These are phyloP conservation scores for Geotrichum siamense DNA, from an alignment of 1,139 yeast genomes.

Conservation along the genomic window DNA sequence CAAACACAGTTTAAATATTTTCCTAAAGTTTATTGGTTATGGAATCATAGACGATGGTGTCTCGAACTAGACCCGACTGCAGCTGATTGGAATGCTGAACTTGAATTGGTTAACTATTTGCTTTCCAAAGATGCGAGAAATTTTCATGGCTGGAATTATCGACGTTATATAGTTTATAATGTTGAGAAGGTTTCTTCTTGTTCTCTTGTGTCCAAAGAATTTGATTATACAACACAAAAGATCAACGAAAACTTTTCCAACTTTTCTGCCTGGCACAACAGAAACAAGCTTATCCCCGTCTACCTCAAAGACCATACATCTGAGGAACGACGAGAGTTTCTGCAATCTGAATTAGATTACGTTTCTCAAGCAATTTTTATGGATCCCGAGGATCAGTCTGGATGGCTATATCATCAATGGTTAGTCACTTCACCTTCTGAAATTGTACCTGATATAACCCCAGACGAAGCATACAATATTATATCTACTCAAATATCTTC, in stretches of 20 bases:
- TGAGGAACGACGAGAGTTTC: slow-evolving; percentile 33
- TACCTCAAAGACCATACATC: slow-evolving; percentile 34
- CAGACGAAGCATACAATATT: slow-evolving; percentile 20
- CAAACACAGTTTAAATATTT: slow-evolving; percentile 51
- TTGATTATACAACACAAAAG: slow-evolving; percentile 67
- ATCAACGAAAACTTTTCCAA: slow-evolving; percentile 82
- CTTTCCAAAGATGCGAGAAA: slow-evolving; percentile 71
- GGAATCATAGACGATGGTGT: slow-evolving; percentile 92
- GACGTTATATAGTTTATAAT: slow-evolving; percentile 59
- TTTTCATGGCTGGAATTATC: slow-evolving; percentile 93
- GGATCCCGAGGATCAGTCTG: slow-evolving; percentile 89
- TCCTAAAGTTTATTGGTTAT: slow-evolving; percentile 94
- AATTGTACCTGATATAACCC: slow-evolving; percentile 28
- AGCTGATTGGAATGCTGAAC: slow-evolving; percentile 57
- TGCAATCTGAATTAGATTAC: slow-evolving; percentile 55
- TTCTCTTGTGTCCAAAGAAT: slow-evolving; percentile 45
- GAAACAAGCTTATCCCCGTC: slow-evolving; percentile 60
- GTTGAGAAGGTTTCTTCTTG: slow-evolving; percentile 39
- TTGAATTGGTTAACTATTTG: slow-evolving; percentile 60
- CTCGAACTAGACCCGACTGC: slow-evolving; percentile 48
- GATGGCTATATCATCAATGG: slow-evolving; percentile 89
- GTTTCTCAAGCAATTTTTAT: slow-evolving; percentile 82
- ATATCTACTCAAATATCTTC: slow-evolving; percentile 31
- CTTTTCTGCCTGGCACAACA: slow-evolving; percentile 93
- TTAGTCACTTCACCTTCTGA: slow-evolving; percentile 52